Evolutionary conservation across 2,329 filamentous ascomycete genomes (phyloP).

Genomic region (Trichophyton equinum): DNA sequence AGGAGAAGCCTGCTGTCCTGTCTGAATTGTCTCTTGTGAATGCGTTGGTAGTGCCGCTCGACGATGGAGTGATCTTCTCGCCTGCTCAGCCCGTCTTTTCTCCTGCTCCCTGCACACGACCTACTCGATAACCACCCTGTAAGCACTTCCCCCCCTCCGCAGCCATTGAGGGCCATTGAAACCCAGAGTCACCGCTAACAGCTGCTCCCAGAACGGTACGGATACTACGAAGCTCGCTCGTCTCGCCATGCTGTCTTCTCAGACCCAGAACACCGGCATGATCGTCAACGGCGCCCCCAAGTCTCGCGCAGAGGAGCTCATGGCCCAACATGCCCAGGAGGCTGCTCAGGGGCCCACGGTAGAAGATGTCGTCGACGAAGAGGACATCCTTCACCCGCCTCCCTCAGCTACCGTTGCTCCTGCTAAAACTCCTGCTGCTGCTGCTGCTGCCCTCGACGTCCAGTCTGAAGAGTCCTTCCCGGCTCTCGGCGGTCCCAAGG

Average conservation of each 20-base stretch:
- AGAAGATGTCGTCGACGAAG: slow-evolving; percentile 72
- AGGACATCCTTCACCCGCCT: slow-evolving; percentile 49
- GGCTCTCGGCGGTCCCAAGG: slow-evolving; percentile 64
- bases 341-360: slow-evolving; percentile 53
- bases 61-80: not conserved
- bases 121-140: not conserved
- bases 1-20: too few relatives aligned
- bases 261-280: slow-evolving; percentile 7
- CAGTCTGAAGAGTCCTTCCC: slow-evolving; percentile 87
- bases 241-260: slow-evolving; percentile 8
- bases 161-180: too few relatives aligned
- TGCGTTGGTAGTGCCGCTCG: not conserved
- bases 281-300: slow-evolving; percentile 15
- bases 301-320: slow-evolving; percentile 42
- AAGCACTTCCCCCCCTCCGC: not conserved
- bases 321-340: slow-evolving; percentile 41
- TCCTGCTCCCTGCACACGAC: not conserved
- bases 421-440: slow-evolving; percentile 19
- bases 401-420: slow-evolving; percentile 29
- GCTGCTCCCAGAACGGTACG: too few relatives aligned
- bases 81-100: not conserved
- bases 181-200: too few relatives aligned
- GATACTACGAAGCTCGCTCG: too few relatives aligned
- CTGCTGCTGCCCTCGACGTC: slow-evolving; percentile 53
- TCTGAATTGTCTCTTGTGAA: too few relatives aligned